Base-by-base conservation (phyloP, 176 grass and related monocot species). In the Urochloa ruziziensis region DNA sequence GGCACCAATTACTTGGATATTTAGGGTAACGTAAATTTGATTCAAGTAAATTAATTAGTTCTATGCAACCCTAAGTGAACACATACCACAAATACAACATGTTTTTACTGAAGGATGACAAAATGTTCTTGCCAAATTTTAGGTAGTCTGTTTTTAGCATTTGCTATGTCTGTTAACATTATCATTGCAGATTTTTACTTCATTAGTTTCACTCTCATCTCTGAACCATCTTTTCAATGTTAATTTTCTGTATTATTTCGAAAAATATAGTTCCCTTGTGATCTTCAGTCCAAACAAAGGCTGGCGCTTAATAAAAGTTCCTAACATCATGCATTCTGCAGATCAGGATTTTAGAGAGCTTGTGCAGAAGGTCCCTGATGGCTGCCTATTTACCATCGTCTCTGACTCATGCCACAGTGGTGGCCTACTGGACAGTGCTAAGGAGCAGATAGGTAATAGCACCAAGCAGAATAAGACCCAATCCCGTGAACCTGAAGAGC, bases 401-500 rank as follows among this genome's bases (percentile, higher is more conserved):
- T 95, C 93, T 13, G 96, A 98, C 56, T 98, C 93, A 12, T 98
- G 96, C 91, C 96, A 98, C 58, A 98, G 96, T 78, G 96, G 96
- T 62, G 96, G 96, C 35, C 89, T 98, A 13, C 83, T 98, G 47
- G 92, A 98, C 70, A 88, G 82, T 27, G 42, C 93, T 60, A 98
- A 98, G 82, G 93, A 98, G 72, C 96, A 98, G 86, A 98, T 98
- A 67, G 96, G 96, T 62, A 90, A 95, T 43, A 98, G 96, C 57
- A 93, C 79, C 19, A 91, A 7, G 32, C 80, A 83, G 76, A 83
- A 87, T 30, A 80, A 83, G 67, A 74, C 79, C 59, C 79, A 82
- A 66, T 85, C 83, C 37, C 43, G 85, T 19, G 90, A 91, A 79
- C 69, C 37, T 5, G 75, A 93, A 63, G 89, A 91, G n/a, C 72